Evolutionary conservation across 1,284 basidiomycete species (phyloP).

Genomic region (Amylostereum areolatum): DNA sequence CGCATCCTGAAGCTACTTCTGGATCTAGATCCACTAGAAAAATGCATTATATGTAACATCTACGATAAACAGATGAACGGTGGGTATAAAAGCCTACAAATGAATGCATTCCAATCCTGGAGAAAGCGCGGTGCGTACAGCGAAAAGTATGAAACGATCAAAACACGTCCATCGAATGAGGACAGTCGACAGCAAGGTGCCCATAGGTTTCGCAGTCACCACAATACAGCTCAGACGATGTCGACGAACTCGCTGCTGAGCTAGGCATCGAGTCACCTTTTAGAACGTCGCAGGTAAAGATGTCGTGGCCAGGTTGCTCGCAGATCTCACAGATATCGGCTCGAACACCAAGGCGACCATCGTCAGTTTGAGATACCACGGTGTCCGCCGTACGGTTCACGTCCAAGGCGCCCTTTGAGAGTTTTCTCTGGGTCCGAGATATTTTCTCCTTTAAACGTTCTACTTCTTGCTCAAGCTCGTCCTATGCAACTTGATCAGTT

Average conservation of each 20-base stretch:
- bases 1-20: too few species aligned
- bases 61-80: too few species aligned
- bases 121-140: slow-evolving; percentile 3
- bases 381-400: slow-evolving; percentile 15
- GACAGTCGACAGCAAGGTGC: slow-evolving; percentile 65
- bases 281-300: slow-evolving; percentile 69
- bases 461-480: slow-evolving; percentile 85
- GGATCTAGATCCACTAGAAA: too few species aligned
- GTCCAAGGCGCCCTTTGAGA: slow-evolving; percentile 45
- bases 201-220: slow-evolving; percentile 75
- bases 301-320: slow-evolving; percentile 76
- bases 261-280: slow-evolving; percentile 29
- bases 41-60: too few species aligned
- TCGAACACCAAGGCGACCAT: slow-evolving; percentile 10
- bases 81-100: background rate
- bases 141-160: slow-evolving; percentile 22
- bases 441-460: slow-evolving; percentile 70
- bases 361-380: slow-evolving; percentile 10
- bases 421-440: slow-evolving; percentile 49
- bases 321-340: slow-evolving; percentile 74
- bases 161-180: slow-evolving; percentile 77
- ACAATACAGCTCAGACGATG: slow-evolving; percentile 58
- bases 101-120: slow-evolving; percentile 5
- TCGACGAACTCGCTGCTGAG: slow-evolving; percentile 12
- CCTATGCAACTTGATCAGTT: slow-evolving; percentile 35